These are phyloP conservation scores for Solanum boliviense DNA, from an alignment of 257 asterid genomes.

Conservation along the genomic window DNA sequence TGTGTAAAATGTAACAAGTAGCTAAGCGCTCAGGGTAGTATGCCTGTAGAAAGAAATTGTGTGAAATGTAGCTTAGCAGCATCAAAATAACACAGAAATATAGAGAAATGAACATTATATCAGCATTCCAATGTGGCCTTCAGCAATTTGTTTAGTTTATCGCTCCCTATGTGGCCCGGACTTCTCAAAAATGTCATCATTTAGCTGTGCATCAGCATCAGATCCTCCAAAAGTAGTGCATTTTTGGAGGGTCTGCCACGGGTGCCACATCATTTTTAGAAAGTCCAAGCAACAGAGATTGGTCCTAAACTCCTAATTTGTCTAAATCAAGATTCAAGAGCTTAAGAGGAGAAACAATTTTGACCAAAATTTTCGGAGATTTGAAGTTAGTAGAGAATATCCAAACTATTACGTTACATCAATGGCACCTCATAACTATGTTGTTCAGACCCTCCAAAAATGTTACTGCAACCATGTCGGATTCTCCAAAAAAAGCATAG, in stretches of 20 bases:
- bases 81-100: background rate
- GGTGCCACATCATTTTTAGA: background rate
- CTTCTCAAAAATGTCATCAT: background rate
- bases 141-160: background rate
- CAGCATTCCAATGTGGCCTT: background rate
- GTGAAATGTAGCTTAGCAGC: background rate
- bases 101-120: background rate
- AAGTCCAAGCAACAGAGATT: background rate
- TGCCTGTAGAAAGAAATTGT: conserved; percentile 18
- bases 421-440: background rate
- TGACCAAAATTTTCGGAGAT: background rate
- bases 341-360: background rate
- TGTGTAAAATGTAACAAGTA: conserved; percentile 43
- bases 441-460: background rate
- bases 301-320: background rate
- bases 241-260: background rate
- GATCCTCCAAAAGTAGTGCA: background rate
- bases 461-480: background rate
- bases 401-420: background rate
- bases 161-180: background rate
- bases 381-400: background rate
- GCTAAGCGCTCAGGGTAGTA: conserved; percentile 77
- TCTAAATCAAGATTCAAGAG: background rate
- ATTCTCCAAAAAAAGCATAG: background rate
- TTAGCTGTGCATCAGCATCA: background rate